phyloP scores from a whole-genome alignment of 371 early-diverging fungal genomes.

The Choanephora cucurbitarum region DNA sequence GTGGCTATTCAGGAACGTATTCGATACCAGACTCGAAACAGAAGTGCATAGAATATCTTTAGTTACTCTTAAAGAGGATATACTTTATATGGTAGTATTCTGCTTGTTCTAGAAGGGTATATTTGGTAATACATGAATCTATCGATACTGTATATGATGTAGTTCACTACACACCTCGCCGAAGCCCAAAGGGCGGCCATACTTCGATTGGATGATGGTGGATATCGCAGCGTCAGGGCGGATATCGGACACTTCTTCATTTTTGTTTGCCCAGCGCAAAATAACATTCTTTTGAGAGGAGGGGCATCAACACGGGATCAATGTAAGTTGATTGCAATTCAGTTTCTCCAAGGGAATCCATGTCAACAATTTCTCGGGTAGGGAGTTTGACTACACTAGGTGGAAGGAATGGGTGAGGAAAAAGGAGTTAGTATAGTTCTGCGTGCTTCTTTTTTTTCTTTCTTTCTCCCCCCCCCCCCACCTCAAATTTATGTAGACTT shows the following conservation, averaged over 20 bases:
- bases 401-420: conserved; percentile 4
- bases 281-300: not conserved
- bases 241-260: conserved; percentile 15
- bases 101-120: too few relatives aligned
- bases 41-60: too few relatives aligned
- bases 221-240: conserved; percentile 10
- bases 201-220: conserved; percentile 12
- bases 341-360: conserved; percentile 16
- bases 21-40: too few relatives aligned
- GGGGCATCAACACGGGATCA: conserved; percentile 12
- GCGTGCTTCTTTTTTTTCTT: not conserved
- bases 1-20: too few relatives aligned
- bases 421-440: conserved; percentile 4
- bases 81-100: too few relatives aligned
- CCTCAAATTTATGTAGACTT: too few relatives aligned
- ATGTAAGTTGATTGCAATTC: conserved; percentile 20
- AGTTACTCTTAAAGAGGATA: too few relatives aligned
- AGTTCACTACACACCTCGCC: too few relatives aligned
- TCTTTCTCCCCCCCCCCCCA: too few relatives aligned
- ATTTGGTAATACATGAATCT: too few relatives aligned
- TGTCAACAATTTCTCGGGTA: conserved; percentile 13
- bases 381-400: conserved; percentile 14
- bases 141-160: too few relatives aligned
- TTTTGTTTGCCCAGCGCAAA: not conserved
- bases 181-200: conserved; percentile 9